Evolutionary conservation across 306 rosid genomes (phyloP).

Genomic region (Pterocarpus santalinus): DNA sequence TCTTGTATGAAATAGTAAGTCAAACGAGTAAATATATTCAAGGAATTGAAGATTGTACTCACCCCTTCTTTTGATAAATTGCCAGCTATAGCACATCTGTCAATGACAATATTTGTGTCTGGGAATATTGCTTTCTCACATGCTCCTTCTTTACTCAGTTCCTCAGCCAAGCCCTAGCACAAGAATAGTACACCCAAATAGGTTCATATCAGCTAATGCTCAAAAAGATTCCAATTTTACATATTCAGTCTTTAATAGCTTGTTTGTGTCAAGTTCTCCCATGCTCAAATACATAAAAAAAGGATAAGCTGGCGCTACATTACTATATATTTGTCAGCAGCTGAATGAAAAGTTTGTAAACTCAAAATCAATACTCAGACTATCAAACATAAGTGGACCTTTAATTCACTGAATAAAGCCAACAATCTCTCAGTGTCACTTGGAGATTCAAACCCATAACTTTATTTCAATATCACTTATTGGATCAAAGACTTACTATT

Average conservation of each 20-base stretch:
- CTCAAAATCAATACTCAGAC: slow-evolving; percentile 7
- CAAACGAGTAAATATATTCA: neutral
- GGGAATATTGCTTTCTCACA: slow-evolving; percentile 92
- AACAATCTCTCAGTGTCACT: neutral
- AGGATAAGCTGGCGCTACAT: no score
- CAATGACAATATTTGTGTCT: slow-evolving; percentile 59
- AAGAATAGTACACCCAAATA: neutral
- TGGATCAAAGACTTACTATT: no score
- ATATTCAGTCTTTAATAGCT: slow-evolving; percentile 3
- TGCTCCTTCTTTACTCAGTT: slow-evolving; percentile 88
- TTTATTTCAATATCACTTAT: no score
- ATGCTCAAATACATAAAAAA: no score
- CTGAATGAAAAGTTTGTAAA: no score
- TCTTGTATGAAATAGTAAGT: no score
- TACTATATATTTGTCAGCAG: no score
- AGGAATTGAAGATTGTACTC: slow-evolving; percentile 42
- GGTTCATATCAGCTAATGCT: neutral
- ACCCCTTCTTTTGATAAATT: slow-evolving; percentile 89
- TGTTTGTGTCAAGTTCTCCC: neutral
- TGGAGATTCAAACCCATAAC: neutral
- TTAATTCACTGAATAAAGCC: neutral
- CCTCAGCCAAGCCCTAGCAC: slow-evolving; percentile 79
- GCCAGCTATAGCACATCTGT: slow-evolving; percentile 79
- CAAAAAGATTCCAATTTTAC: neutral
- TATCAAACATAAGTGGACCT: neutral